Conservation (phyloP, 2,329 filamentous ascomycete species). For the Alternaria gansuensis region DNA sequence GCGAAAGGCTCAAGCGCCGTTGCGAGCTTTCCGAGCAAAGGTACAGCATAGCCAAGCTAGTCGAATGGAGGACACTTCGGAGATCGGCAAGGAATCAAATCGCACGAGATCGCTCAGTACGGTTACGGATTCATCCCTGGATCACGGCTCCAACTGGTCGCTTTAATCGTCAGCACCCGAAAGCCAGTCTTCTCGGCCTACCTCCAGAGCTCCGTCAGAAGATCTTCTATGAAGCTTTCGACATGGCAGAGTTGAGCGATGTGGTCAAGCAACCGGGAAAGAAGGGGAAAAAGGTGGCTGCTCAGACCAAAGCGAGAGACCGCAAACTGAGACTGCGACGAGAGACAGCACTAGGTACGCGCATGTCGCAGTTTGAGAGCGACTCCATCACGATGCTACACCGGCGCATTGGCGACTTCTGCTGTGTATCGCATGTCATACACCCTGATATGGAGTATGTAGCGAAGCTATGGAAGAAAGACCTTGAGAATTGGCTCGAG, state of each 20-base stretch:
- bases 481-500: constrained; percentile 1
- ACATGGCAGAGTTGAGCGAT: not conserved
- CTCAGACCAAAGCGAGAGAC: not conserved
- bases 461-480: constrained; percentile 12
- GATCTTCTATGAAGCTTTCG: constrained; percentile 17
- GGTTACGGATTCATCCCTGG: constrained; percentile 21
- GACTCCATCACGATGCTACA: constrained; percentile 11
- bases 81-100: constrained; percentile 7
- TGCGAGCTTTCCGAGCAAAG: not conserved
- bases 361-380: not conserved
- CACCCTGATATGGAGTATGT: constrained; percentile 27
- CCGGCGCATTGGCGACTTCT: constrained; percentile 12
- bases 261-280: not conserved
- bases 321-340: constrained; percentile 1
- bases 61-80: constrained; percentile 15
- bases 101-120: not conserved
- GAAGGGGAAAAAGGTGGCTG: not conserved
- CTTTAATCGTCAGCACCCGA: not conserved
- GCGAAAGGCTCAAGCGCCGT: not conserved
- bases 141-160: constrained; percentile 5
- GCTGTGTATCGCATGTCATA: constrained; percentile 18
- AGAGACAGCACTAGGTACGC: not conserved
- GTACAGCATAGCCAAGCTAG: not conserved
- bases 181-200: constrained; percentile 24
- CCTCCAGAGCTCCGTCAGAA: constrained; percentile 27